These are phyloP conservation scores for Yarrowia galli DNA, from an alignment of 1,139 yeast genomes.

Conservation along the genomic window DNA sequence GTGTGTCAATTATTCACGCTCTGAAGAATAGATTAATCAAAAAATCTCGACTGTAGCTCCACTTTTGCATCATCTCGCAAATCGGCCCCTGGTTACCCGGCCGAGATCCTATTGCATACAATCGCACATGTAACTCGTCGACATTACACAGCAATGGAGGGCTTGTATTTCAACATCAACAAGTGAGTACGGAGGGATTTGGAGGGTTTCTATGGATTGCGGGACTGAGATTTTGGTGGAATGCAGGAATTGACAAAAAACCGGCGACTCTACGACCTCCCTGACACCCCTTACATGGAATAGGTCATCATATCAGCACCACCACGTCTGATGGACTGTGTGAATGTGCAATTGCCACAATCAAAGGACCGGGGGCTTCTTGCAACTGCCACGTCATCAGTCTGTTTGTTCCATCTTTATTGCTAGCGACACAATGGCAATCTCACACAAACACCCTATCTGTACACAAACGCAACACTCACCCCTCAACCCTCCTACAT, in stretches of 20 bases:
- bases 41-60: background rate
- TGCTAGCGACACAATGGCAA: background rate
- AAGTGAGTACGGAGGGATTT: slow-evolving; percentile 49
- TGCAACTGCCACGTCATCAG: background rate
- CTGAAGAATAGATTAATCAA: background rate
- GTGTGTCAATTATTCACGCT: background rate
- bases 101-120: slow-evolving; percentile 28
- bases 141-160: slow-evolving; percentile 65
- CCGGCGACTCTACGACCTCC: background rate
- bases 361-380: background rate
- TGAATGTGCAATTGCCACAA: background rate
- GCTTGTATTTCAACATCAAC: slow-evolving; percentile 84
- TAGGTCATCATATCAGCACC: background rate
- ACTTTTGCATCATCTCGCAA: background rate
- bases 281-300: background rate
- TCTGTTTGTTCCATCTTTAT: background rate
- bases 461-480: background rate
- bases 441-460: background rate
- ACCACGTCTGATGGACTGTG: background rate
- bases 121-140: slow-evolving; percentile 35
- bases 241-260: background rate
- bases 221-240: background rate
- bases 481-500: background rate
- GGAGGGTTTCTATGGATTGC: background rate
- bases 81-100: slow-evolving; percentile 19